phyloP scores from a whole-genome alignment of 805 yeast species.

The Priceomyces carsonii region DNA sequence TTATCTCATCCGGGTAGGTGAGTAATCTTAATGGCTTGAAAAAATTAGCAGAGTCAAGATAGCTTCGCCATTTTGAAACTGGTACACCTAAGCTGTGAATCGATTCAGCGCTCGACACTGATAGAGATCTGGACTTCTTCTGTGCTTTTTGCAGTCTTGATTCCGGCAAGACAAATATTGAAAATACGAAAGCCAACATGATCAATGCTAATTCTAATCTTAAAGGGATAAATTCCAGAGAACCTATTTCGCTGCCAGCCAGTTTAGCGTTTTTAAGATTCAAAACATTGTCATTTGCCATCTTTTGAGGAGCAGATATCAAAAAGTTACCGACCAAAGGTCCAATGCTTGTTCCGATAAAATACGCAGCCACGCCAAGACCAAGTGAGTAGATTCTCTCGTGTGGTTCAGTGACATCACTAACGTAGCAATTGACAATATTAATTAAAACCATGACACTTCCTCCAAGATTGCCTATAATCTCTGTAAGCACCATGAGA shows the following conservation, averaged over 20 bases:
- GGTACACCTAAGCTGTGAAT: neutral
- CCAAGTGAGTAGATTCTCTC: conserved; percentile 62
- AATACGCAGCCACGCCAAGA: conserved; percentile 56
- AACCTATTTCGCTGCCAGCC: neutral
- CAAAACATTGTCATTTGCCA: no score
- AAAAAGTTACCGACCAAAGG: conserved; percentile 56
- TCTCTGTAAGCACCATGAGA: conserved; percentile 42
- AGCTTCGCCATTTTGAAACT: neutral
- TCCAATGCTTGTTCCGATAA: conserved; percentile 62
- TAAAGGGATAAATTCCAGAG: conserved; percentile 32
- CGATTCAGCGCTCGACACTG: conserved; percentile 13
- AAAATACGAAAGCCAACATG: conserved; percentile 27
- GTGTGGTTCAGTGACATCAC: conserved; percentile 69
- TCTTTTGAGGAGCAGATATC: conserved; percentile 8
- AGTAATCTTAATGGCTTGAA: conserved; percentile 53
- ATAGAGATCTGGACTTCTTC: conserved; percentile 48
- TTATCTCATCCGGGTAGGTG: conserved; percentile 48
- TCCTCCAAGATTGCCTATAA: conserved; percentile 60
- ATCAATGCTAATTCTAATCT: conserved; percentile 33
- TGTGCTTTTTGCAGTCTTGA: conserved; percentile 60
- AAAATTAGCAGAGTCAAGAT: conserved; percentile 18
- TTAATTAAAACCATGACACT: conserved; percentile 57
- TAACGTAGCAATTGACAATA: conserved; percentile 64
- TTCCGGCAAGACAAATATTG: conserved; percentile 51
- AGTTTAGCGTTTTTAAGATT: neutral